phyloP scores from a whole-genome alignment of 768 basidiomycete species.

The Imleria badia region DNA sequence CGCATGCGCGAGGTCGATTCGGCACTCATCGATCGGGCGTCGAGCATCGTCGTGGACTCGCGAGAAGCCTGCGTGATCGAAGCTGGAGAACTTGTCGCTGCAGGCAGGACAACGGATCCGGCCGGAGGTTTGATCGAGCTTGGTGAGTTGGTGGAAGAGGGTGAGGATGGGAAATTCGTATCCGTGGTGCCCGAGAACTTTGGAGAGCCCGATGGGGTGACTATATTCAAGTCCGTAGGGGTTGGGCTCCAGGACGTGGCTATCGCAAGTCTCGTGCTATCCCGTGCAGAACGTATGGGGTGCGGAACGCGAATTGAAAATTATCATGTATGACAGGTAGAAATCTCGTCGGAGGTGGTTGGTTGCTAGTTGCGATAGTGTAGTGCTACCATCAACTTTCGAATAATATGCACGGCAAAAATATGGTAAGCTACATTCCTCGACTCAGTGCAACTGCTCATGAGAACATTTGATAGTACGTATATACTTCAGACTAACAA shows the following conservation, averaged over 20 bases:
- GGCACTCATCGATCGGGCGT: slow-evolving; percentile 54
- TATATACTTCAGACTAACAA: too few relatives aligned
- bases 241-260: slow-evolving; percentile 86
- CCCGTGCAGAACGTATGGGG: slow-evolving; percentile 53
- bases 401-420: too few relatives aligned
- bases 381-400: too few relatives aligned
- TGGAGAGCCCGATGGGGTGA: slow-evolving; percentile 47
- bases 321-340: slow-evolving; percentile 40
- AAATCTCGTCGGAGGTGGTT: too few relatives aligned
- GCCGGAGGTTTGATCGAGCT: slow-evolving; percentile 57
- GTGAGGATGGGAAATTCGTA: slow-evolving; percentile 3
- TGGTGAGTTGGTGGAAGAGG: slow-evolving; percentile 52
- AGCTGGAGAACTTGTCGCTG: slow-evolving; percentile 77
- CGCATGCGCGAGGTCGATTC: slow-evolving; percentile 75
- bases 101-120: slow-evolving; percentile 39
- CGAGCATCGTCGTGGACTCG: slow-evolving; percentile 71
- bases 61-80: slow-evolving; percentile 66
- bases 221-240: slow-evolving; percentile 88
- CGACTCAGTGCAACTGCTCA: too few relatives aligned
- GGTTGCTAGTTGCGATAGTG: too few relatives aligned
- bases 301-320: slow-evolving; percentile 49
- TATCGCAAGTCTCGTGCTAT: slow-evolving; percentile 68
- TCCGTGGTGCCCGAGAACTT: slow-evolving; percentile 15
- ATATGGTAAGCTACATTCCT: too few relatives aligned
- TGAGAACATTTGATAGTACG: too few relatives aligned